Base-by-base conservation (phyloP, 1,139 yeast genomes). In the Lizanozyma gosingica region DNA sequence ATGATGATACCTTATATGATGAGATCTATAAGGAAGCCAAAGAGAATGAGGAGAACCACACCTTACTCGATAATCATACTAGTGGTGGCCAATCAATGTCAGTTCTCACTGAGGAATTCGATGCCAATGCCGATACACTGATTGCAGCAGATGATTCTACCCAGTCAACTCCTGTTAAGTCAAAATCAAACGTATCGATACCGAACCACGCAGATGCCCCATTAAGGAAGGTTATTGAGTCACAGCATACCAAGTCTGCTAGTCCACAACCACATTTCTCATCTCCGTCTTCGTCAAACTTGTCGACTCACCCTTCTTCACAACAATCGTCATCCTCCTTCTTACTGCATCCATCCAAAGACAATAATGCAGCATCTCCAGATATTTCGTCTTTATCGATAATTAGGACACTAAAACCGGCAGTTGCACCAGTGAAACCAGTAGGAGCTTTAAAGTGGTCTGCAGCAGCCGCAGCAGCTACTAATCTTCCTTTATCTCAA, bases 371-470 rank as follows among this genome's bases (percentile, higher is more conserved):
- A 22, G 9, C 29, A 22, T 22, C 29, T 22, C 29, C 29, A 22
- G 29, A 22, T 11, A 22, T 22, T 22, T 6, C 29, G 6, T 22
- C 29, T 11, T 22, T 11, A 6, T 22, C 29, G 9, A 22, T 45
- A 45, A 69, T 62, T 35, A 67, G 76, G 42, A 75, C 78, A 1
- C 62, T 80, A 42, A 80, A 78, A 55, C 87, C 87, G 2, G 86
- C 87, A 1, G 69, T 80, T 0, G 71, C 82, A 4, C 87, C 87
- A 9, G 64, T 77, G 9, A 76, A 76, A 46, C 84, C 85, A 1
- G 72, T 73, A 3, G 78, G 80, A 14, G 83, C 76, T 43, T 62
- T 80, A 47, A 80, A 80, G 50, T 82, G 90, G 76, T 75, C 92
- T 0, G 73, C 82, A 1, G 82, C 85, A 1, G 84, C 83, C 2